Evolutionary conservation across 768 basidiomycete genomes (phyloP), one percentile per base, ranked within the genome.

Genomic region (Pisolithus orientalis): DNA sequence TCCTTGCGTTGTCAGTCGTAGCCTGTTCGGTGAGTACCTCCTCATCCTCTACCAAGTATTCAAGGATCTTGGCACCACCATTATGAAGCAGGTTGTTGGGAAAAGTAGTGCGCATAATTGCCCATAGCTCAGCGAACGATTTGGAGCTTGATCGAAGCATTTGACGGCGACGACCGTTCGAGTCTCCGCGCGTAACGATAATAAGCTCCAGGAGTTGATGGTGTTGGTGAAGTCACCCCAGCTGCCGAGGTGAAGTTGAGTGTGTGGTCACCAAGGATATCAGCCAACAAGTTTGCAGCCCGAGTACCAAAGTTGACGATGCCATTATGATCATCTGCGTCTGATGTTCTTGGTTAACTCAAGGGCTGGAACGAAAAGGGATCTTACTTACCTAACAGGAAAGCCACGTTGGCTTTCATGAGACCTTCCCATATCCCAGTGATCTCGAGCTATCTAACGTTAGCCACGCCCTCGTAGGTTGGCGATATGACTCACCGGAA

Each of bases 61-160:
- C 66, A 6, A 85, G 65, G 2, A 90, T 59, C 28, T 63, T 67
- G 53, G 75, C 70, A 1, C 74, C 79, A 1, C 77, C 75, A 8
- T 63, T 63, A 7, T 66, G 64, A 34, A 85, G 72, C 16, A 72
- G 62, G 7, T 67, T 53, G 3, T 59, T 55, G 0, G 81, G 75
- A 55, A 85, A 71, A 7, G 71, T 62, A 3, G 62, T 63, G 32
- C 72, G 73, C 49, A 78, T 69, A 39, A 67, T 64, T 1, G 64
- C 58, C 85, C 85, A 88, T 34, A 89, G 74, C n/a, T 76, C 72
- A n/a, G 24, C 75, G 75, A 8, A 81, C 71, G 17, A 85, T 65
- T 5, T 68, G 69, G n/a, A 90, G 64, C 62, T 83, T 87, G 49
- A 85, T 64, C 14, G 70, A 77, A 58, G 63, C 66, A 64, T 76